These are phyloP conservation scores for Eragrostis tef DNA, from an alignment of 202 grass and related monocot genomes.

Conservation along the genomic window DNA sequence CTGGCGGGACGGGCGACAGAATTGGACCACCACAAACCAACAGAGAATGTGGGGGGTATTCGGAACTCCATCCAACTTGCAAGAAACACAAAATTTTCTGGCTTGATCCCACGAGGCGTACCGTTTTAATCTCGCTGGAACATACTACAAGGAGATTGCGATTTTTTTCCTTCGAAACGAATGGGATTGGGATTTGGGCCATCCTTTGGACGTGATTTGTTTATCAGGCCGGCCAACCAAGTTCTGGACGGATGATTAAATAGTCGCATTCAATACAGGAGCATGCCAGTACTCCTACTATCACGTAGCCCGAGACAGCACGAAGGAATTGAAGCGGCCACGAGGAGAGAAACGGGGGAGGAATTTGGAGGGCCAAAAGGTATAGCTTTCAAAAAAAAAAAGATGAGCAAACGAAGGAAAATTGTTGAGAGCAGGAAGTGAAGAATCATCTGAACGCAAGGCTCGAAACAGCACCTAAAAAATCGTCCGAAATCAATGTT, in stretches of 20 bases:
- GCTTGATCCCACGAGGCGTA: background rate
- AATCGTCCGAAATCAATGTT: background rate
- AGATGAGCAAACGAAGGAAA: background rate
- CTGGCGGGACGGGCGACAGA: background rate
- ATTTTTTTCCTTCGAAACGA: too few relatives aligned
- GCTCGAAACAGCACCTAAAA: background rate
- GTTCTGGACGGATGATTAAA: background rate
- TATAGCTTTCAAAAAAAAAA: background rate
- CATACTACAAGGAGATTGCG: too few relatives aligned
- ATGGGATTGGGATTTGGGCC: slow-evolving; percentile 38
- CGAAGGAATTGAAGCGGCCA: slow-evolving; percentile 34
- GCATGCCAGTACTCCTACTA: slow-evolving; percentile 23
- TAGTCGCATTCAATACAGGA: background rate
- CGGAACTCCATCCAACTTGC: background rate
- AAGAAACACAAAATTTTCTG: background rate
- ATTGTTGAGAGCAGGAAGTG: background rate
- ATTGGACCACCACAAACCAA: background rate
- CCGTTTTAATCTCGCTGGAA: background rate
- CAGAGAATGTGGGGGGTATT: background rate
- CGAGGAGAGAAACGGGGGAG: slow-evolving; percentile 17
- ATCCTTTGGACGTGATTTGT: slow-evolving; percentile 53
- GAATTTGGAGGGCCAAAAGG: slow-evolving; percentile 35
- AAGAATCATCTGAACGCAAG: slow-evolving; percentile 10
- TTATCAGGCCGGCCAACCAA: slow-evolving; percentile 41
- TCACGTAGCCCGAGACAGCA: slow-evolving; percentile 43